Evolutionary conservation across 2,329 filamentous ascomycete genomes (phyloP).

Genomic region (Alternaria triticimaculans): DNA sequence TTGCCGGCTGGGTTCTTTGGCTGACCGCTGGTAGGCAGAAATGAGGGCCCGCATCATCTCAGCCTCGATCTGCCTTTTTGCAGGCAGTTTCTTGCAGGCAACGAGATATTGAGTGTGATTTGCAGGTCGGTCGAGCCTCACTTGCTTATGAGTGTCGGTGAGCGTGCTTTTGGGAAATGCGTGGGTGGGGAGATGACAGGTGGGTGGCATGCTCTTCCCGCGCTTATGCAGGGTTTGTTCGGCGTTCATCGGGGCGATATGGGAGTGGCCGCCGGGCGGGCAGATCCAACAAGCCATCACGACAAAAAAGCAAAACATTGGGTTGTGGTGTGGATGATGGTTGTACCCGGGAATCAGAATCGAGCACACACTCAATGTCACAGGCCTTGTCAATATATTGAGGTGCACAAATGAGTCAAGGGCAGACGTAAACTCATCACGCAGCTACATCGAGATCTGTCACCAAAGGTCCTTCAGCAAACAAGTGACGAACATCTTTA

Average conservation of each 20-base stretch:
- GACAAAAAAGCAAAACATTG: background rate
- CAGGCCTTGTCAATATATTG: background rate
- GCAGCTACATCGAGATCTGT: background rate
- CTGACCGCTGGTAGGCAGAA: background rate
- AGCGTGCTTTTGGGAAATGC: background rate
- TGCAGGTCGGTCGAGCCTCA: background rate
- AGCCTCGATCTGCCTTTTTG: background rate
- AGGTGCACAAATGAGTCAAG: background rate
- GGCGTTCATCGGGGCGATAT: background rate
- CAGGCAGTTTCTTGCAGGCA: background rate
- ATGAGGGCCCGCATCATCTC: background rate
- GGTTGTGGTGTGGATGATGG: background rate
- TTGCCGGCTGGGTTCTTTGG: background rate
- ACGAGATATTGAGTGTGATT: background rate
- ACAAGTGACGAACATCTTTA: background rate
- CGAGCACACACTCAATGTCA: background rate
- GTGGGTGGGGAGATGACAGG: background rate
- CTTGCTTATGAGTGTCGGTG: background rate
- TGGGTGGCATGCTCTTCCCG: background rate
- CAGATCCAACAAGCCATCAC: background rate
- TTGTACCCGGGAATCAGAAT: background rate
- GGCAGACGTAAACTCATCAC: background rate
- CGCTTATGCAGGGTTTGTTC: slow-evolving; percentile 22
- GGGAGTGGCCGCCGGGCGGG: background rate
- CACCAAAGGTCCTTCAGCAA: background rate